Percentiles rank a stretch among this genome's conserved stretches.
phyloP scores from a whole-genome alignment of 192 early-diverging fungal genomes.

The Backusella luteola region DNA sequence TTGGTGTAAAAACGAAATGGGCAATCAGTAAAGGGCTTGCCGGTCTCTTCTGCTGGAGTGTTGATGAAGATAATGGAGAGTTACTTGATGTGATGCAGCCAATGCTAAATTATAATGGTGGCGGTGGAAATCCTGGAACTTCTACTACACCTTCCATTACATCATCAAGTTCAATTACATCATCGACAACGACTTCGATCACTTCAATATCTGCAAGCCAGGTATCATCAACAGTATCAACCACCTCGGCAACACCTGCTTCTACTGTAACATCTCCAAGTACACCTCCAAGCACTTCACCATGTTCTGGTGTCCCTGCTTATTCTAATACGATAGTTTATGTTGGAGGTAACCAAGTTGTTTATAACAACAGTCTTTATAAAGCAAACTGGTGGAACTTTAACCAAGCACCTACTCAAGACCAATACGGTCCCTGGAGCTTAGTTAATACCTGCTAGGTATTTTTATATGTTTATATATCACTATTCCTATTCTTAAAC shows the following conservation, averaged over 20 bases:
- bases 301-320: constrained; percentile 27
- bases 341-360: constrained; percentile 35
- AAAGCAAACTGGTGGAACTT: constrained; percentile 47
- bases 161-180: not conserved
- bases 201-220: not conserved
- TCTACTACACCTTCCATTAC: constrained; percentile 21
- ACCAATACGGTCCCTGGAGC: not conserved
- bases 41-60: constrained; percentile 64
- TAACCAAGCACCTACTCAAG: constrained; percentile 25
- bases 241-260: not conserved
- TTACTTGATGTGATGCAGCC: constrained; percentile 37
- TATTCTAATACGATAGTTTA: constrained; percentile 31
- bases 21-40: constrained; percentile 54
- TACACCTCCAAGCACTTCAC: not conserved
- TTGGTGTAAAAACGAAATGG: constrained; percentile 58
- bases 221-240: not conserved
- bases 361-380: constrained; percentile 38
- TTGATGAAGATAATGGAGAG: constrained; percentile 69
- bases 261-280: not conserved
- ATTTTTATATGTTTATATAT: not conserved
- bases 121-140: not conserved
- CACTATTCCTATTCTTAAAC: not conserved
- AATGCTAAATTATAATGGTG: not conserved
- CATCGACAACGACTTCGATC: not conserved
- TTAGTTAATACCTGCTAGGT: not conserved